Conservation (phyloP, 805 yeast species). For the Danielia oregonensis region DNA sequence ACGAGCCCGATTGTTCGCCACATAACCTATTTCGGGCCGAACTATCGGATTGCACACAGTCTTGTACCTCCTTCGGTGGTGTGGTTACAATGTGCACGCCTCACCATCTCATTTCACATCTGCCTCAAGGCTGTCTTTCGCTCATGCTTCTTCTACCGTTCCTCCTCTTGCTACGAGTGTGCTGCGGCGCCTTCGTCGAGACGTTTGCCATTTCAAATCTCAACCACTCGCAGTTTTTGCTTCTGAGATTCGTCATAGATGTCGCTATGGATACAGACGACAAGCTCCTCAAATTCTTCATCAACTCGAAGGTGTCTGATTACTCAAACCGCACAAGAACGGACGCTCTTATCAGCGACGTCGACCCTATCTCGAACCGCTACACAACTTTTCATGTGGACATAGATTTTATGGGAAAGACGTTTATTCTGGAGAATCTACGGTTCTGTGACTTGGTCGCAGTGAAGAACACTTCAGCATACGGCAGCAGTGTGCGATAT, state of each 20-base stretch:
- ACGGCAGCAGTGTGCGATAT: not conserved
- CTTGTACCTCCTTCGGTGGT: no score
- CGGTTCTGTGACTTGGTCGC: conserved; percentile 42
- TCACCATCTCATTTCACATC: no score
- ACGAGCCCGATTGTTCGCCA: no score
- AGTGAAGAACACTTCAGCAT: conserved; percentile 31
- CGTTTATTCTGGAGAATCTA: conserved; percentile 34
- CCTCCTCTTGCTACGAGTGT: conserved; percentile 8
- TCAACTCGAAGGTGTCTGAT: conserved; percentile 27
- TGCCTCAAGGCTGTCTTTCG: no score
- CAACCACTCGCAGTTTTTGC: conserved; percentile 2
- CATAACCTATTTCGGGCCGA: no score
- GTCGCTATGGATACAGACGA: conserved; percentile 32
- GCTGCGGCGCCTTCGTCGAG: conserved; percentile 22
- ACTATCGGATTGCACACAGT: no score
- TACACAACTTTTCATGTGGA: conserved; percentile 48
- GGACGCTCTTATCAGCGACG: conserved; percentile 34
- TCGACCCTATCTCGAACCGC: conserved; percentile 41
- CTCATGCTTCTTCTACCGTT: conserved; percentile 7
- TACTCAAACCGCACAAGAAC: conserved; percentile 3
- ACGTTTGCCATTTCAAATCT: conserved; percentile 15
- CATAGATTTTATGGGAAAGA: conserved; percentile 42
- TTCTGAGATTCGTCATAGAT: conserved; percentile 27
- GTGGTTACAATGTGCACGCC: no score
- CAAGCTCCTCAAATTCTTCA: conserved; percentile 29